Base-by-base conservation (phyloP, 2,329 filamentous ascomycete species). In the Grosmannia penicillata region DNA sequence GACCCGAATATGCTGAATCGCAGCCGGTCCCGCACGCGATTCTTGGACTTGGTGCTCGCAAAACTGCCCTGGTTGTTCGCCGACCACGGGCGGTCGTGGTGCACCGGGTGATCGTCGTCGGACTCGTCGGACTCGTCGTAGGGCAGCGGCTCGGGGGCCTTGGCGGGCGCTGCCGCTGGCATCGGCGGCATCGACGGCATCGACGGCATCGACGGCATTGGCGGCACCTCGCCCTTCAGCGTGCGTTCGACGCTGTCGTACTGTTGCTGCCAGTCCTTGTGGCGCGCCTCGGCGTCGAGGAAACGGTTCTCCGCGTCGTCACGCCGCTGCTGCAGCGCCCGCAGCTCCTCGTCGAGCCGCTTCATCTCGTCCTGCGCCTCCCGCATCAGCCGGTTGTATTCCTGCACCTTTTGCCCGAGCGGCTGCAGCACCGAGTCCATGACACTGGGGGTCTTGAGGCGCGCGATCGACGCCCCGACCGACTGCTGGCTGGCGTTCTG, bases 221-320 rank as follows among this genome's bases (percentile, higher is more conserved):
- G 34, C 19, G 22, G 29, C 29, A 33, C 11, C 23, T 38, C 36
- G 11, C 36, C 36, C 28, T 32, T 32, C 6, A 38, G 29, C 15
- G 36, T 32, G 23, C 36, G 36, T 6, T 38, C 36, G 17, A 38
- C 36, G 24, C 29, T 32, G 3, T 17, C 7, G 24, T 38, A 32
- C 17, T 32, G 36, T 14, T 33, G 28, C 30, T 38, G 28, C 28
- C 29, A 38, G 22, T 38, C 36, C 15, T 38, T 29, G 29, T 38
- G 23, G 2, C 29, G 29, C 8, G 29, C 9, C 23, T 32, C 11
- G 17, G 36, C 36, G 14, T 38, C 36, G 14, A 32, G 15, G 18
- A 38, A 31, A 18, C 36, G 36, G 8, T 17, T 15, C 15, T 27
- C 19, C 13, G 36, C 36, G 11, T 21, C 29, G 21, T 33, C 23